Base-by-base conservation (phyloP, 768 basidiomycete species). In the Multifurca ochricompacta region DNA sequence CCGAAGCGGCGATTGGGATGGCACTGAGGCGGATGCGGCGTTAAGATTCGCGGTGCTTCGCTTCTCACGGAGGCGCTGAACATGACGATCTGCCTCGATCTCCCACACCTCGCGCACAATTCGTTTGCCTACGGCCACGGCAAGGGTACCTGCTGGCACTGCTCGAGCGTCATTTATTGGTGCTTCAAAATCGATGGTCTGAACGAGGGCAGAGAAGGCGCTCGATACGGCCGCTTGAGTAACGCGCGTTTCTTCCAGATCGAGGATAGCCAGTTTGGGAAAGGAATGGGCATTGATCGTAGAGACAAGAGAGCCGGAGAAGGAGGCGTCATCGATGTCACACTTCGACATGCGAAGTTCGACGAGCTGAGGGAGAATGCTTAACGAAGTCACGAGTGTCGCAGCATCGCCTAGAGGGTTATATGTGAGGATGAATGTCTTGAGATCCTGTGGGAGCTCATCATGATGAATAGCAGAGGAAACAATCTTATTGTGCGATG, bases 61-160 rank as follows among this genome's bases (percentile, higher is more conserved):
- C 53, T 37, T 61, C 31, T 54, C 36, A 41, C 58, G 58, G 50
- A 48, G 70, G 10, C 55, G 67, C 45, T 68, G 71, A 27, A 66
- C 70, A 40, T 60, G 66, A 32, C 73, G 73, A n/a, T 91, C 88
- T 16, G 80, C 71, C 64, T 87, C 87, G 11, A 91, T 59, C 64
- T 91, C 90, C 89, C 89, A 91, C 30, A 77, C 67, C 67, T 91
- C 89, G 64, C 81, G 81, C 53, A 85, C 63, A 23, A 87, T 70
- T 59, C 74, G 76, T 70, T 87, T 88, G 14, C 88, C 90, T 2
- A 88, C 73, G 16, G 81, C 70, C 18, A 91, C 70, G 4, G 40
- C 54, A 46, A 61, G 43, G 23, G 34, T 54, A 27, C 44, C 19
- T 6, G 18, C 28, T 3, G 52, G 30, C 9, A 37, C 41, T 2